Conservation (phyloP, 2,329 filamentous ascomycete genomes). For the Ophiostoma ips region DNA sequence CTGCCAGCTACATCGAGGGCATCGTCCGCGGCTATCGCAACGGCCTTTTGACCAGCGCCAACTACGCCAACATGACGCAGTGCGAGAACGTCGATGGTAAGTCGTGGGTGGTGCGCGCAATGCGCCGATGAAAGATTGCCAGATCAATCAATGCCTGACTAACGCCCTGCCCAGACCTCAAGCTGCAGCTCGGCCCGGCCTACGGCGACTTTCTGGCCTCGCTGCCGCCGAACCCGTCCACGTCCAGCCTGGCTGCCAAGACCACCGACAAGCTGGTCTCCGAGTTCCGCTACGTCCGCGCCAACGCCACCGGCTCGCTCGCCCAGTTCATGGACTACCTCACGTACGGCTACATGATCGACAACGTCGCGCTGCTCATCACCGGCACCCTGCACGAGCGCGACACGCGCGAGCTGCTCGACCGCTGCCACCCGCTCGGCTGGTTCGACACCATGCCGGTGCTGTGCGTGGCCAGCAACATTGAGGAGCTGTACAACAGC, state of each 20-base stretch:
- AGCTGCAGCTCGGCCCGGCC: constrained; percentile 88
- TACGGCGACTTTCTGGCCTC: constrained; percentile 95
- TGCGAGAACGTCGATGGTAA: constrained; percentile 94
- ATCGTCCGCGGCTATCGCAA: constrained; percentile 96
- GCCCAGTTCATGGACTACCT: constrained; percentile 96
- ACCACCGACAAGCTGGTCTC: constrained; percentile 96
- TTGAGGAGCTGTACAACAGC: constrained; percentile 97
- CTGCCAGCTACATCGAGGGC: constrained; percentile 80
- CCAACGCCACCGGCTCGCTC: constrained; percentile 81
- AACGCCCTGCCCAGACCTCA: constrained; percentile 58
- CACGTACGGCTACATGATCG: constrained; percentile 99
- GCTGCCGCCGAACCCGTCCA: constrained; percentile 91
- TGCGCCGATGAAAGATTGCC: too few species aligned
- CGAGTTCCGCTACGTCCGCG: constrained; percentile 91
- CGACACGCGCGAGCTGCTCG: constrained; percentile 87
- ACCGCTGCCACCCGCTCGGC: constrained; percentile 89
- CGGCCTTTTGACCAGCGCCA: constrained; percentile 72
- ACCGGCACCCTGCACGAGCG: constrained; percentile 95
- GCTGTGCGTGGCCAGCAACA: constrained; percentile 93
- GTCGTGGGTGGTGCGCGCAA: constrained; percentile 24
- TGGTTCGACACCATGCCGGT: constrained; percentile 99
- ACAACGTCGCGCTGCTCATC: constrained; percentile 95
- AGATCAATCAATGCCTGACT: constrained; percentile 46
- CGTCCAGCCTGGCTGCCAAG: constrained; percentile 83
- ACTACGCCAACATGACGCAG: constrained; percentile 92